Base-by-base conservation (phyloP, 2,329 filamentous ascomycete genomes). In the Gnomoniopsis smithogilvyi region DNA sequence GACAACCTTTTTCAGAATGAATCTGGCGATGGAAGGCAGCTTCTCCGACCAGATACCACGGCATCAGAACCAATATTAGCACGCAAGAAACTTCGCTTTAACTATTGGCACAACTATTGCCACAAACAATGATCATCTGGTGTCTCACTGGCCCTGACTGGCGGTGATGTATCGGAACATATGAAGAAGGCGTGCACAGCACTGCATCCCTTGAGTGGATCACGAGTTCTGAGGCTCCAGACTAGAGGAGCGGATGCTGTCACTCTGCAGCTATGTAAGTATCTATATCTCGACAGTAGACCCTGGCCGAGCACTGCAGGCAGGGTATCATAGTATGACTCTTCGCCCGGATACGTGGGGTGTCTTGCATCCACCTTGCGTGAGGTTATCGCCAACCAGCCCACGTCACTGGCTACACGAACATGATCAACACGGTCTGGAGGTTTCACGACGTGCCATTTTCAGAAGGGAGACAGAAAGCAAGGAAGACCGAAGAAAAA, bases 181-280 rank as follows among this genome's bases (percentile, higher is more conserved):
- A 30, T 8, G 8, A 4, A 30, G 26, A 4, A 30, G 26, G 26
- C 26, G 26, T 30, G 26, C 26, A 30, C 26, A 30, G 26, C 26
- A 30, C 26, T 30, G 26, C 26, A 4, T 30, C 26, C 26, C 26
- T 30, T 30, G 26, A 8, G 26, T 8, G 26, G 26, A 8, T 30
- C 26, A 30, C 26, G 26, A 8, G 26, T 30, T 30, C 26, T 30
- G 26, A 8, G 26, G 8, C 4, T 30, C 8, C 26, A 8, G 26
- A 4, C 26, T 30, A 30, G 4, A 30, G 8, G 26, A 8, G 8
- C 26, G 26, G 24, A 54, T 56, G 60, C 53, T 56, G 60, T 62
- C 60, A 59, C 45, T 45, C 53, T 62, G 57, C 60, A 57, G 57
- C 52, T 47, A 38, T 50, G 54, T 33, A 50, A 47, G 30, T 22